Evolutionary conservation across 177 flowering plant genomes (phyloP), one percentile per base, ranked within the genome.

Genomic region (Vitis hybrid): DNA sequence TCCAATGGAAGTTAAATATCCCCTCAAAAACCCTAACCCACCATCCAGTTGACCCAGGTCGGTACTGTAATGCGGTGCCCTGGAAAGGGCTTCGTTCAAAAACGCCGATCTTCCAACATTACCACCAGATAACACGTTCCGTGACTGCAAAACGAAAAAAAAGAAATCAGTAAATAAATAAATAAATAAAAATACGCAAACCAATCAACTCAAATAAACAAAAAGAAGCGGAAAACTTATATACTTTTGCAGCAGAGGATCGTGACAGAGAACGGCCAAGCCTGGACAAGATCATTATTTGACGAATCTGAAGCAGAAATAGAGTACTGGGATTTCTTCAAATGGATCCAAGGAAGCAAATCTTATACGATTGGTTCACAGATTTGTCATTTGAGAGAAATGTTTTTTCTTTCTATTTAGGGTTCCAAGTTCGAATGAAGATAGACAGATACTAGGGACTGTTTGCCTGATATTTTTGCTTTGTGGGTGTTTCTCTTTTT

Each of bases 231-330:
- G 59, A 11, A 6, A 15, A 58, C 55, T 53, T 81, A 64, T 66
- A 26, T 26, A 86, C 91, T 53, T 62, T 80, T 11, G 78, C 62
- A 55, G 83, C 80, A 63, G 91, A 78, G 50, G 88, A 83, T 59
- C 87, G 86, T 9, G 86, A 66, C 5, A 85, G 13, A 2, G 86
- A 80, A 55, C 90, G 89, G 3, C 84, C 80, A 12, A 89, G 60
- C 77, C 79, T 82, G 0, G 88, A 85, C 70, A 87, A 83, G 2
- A 84, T 83, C 91, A 89, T 90, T 3, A n/a, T 31, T 51, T 52
- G 59, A 60, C 3, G 39, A n/a, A 7, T 49, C 55, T 10, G 49
- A 64, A 7, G 14, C 14, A 10, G n/a, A 50, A 16, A 5, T 16
- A 26, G 51, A 14, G 5, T 20, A 65, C 52, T 22, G 5, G 13